A percentile compares a stretch with the other conserved stretches of the same genome.
Evolutionary conservation across 768 basidiomycete species (phyloP).

Genomic region (Lactarius sp.): DNA sequence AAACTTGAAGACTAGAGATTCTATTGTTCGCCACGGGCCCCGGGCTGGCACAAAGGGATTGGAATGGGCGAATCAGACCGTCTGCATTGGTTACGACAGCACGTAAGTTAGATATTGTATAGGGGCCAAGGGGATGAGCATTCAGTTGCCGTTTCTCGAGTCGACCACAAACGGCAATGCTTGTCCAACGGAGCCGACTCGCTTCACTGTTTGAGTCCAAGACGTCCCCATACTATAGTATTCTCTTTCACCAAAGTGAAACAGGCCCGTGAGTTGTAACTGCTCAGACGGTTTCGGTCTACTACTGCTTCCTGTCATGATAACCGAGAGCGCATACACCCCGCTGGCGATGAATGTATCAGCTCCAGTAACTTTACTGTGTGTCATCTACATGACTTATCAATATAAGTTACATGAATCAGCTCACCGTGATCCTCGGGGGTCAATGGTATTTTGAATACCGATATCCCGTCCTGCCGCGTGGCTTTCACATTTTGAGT

Average conservation of each 20-base stretch:
- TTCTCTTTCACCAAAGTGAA: neutral
- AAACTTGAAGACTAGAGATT: too few species aligned
- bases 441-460: neutral
- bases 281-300: neutral
- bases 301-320: neutral
- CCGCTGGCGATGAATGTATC: neutral
- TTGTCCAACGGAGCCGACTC: neutral
- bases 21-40: neutral
- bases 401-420: neutral
- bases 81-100: neutral
- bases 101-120: too few species aligned
- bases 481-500: neutral
- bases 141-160: neutral
- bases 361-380: too few species aligned
- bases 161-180: neutral
- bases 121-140: neutral
- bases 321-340: neutral
- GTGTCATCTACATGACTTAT: neutral
- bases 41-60: too few species aligned
- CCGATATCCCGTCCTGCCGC: neutral
- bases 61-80: neutral
- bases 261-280: neutral
- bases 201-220: neutral
- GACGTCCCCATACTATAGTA: neutral
- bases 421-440: conserved; percentile 3